Evolutionary conservation across 352 stramenopile genomes (phyloP), one percentile per base, ranked within the genome.

Genomic region (Ophiocytium majus): DNA sequence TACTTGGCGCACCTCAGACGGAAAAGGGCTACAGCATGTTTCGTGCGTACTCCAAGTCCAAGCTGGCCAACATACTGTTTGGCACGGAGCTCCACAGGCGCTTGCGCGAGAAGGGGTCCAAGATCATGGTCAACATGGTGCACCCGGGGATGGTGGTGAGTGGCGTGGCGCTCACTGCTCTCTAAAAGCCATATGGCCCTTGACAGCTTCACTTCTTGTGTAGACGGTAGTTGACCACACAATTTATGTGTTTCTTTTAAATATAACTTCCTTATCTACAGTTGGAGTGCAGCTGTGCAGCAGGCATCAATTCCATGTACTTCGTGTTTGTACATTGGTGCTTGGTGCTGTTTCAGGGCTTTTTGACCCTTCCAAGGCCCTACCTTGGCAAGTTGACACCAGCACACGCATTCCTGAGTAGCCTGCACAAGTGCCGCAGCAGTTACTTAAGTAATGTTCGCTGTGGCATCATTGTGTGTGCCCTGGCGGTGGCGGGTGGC

Each of bases 41-140:
- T 78, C 79, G 80, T 49, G 76, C 80, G 19, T 87, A 87, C 71
- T 57, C 83, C 37, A 83, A 87, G 76, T 85, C 63, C 79, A 87
- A 87, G 80, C 63, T 87, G 10, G 83, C 83, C 10, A 36, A 85
- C 34, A 50, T 87, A n/a, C 85, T 87, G 83, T 87, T 84, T 81
- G 83, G 76, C 23, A 50, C 80, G 37, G 79, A 87, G 83, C 79
- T 87, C 50, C 63, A 87, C 43, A 85, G 76, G 37, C 83, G 82
- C 28, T 43, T 82, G 50, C 36, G 63, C 9, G 83, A 83, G 50
- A 80, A 84, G 71, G 35, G 35, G 5, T 76, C 33, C 0, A 83
- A 86, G 36, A 78, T 87, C 36, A 87, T 87, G 63, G 83, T 87
- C 83, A 87, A 87, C 76, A 85, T 63, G 28, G 83, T 79, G 36